A percentile compares a stretch with the other conserved stretches of the same genome.
Evolutionary conservation across 345 rosid species (phyloP).

Genomic region (Hypericum perforatum): DNA sequence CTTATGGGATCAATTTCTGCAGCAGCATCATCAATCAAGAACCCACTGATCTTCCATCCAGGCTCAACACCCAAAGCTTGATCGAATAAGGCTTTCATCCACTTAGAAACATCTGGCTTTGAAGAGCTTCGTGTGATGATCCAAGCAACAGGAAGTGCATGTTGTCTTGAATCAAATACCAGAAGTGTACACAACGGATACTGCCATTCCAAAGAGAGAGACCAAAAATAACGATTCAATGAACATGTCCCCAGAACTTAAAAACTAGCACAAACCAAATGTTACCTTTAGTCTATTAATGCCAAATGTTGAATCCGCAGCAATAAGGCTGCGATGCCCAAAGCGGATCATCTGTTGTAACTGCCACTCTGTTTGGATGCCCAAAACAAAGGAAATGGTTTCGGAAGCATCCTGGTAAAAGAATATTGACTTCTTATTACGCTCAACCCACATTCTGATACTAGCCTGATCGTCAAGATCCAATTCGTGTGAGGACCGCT

Average conservation of each 20-base stretch:
- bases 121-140: constrained; percentile 72
- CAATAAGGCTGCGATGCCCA: constrained; percentile 74
- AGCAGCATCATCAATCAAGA: constrained; percentile 82
- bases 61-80: constrained; percentile 54
- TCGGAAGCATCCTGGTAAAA: constrained; percentile 78
- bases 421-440: constrained; percentile 80
- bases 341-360: constrained; percentile 82
- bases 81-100: constrained; percentile 72
- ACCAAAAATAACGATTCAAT: constrained; percentile 2
- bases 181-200: constrained; percentile 83
- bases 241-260: background rate
- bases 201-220: constrained; percentile 33
- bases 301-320: constrained; percentile 84
- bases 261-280: background rate
- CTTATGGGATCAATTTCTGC: constrained; percentile 83
- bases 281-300: constrained; percentile 82
- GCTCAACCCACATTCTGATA: constrained; percentile 74
- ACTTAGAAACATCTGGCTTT: constrained; percentile 74
- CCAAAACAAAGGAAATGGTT: constrained; percentile 62
- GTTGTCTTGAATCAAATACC: constrained; percentile 89
- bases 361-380: constrained; percentile 96
- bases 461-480: constrained; percentile 93
- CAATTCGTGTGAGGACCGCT: constrained; percentile 76
- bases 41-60: constrained; percentile 68
- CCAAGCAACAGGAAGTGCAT: constrained; percentile 92